Base-by-base conservation (phyloP, 352 stramenopile genomes). In the Halophytophthora polymorphica region DNA sequence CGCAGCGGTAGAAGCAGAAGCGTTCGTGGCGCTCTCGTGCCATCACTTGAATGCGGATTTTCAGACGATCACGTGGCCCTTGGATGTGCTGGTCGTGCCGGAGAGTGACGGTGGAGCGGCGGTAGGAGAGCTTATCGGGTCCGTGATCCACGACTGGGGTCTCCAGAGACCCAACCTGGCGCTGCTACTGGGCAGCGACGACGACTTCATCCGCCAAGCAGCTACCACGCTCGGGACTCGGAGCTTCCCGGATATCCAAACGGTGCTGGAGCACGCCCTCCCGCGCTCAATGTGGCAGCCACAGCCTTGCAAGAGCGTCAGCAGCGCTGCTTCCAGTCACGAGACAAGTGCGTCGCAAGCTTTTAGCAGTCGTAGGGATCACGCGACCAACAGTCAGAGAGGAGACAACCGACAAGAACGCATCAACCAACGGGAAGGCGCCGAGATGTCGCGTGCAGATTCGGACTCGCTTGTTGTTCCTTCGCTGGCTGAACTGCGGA, bases 11-110 rank as follows among this genome's bases (percentile, higher is more conserved):
- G 12, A 34, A 14, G 44, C 31, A 43, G 59, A 50, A 40, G n/a
- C 18, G 14, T 67, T 55, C 25, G 14, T 65, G 5, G 59, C 38
- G 41, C 29, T 72, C n/a, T 37, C 25, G 2, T 77, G 67, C 29
- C 50, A 55, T 33, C 58, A 55, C 14, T 43, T 81, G 23, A 71
- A 33, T 28, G 61, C 67, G 6, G 53, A 73, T 8, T 81, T 81
- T 33, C 29, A 29, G 15, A 38, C 33, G 19, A 50, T 60, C 19
- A 59, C 55, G 3, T 58, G 39, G 18, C 54, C 63, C 36, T 46
- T 81, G 4, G 71, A 73, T 7, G 65, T 71, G 11, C 12, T 73
- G 8, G 48, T 51, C 2, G 23, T 69, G 17, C 28, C 45, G 0
- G 50, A 63, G 7, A 34, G 13, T 13, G 21, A 6, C 5, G 18